A percentile compares a stretch with the other conserved stretches of the same genome.
Evolutionary conservation across 768 basidiomycete genomes (phyloP).

Genomic region (Termitomyces sp.): DNA sequence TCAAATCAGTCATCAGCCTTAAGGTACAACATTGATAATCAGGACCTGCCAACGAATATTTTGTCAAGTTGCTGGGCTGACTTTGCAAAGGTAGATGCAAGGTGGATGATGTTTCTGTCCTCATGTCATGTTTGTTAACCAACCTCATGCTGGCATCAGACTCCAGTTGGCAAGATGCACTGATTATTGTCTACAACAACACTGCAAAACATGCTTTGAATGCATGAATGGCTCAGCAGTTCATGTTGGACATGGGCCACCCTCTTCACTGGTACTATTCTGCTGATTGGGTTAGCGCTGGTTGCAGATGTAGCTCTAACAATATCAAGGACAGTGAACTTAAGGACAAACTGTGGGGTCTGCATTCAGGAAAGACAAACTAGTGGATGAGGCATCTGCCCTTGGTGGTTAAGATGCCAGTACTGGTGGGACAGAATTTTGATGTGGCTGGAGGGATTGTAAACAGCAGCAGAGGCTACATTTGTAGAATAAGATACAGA

Average conservation of each 20-base stretch:
- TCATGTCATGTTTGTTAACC: too few species aligned
- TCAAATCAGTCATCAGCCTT: too few species aligned
- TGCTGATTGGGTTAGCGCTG: neutral
- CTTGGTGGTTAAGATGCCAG: conserved; percentile 32
- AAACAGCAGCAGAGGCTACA: too few species aligned
- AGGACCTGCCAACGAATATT: too few species aligned
- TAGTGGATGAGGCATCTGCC: conserved; percentile 6
- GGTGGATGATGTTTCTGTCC: too few species aligned
- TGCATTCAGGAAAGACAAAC: conserved; percentile 8
- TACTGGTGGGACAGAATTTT: too few species aligned
- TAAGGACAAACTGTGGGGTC: neutral
- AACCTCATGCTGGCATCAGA: too few species aligned
- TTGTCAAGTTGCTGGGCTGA: too few species aligned
- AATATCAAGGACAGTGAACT: neutral
- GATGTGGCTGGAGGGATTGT: conserved; percentile 30
- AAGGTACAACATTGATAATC: too few species aligned
- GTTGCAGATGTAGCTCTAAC: neutral
- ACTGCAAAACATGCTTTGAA: conserved; percentile 13
- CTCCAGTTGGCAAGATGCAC: neutral
- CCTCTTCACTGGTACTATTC: conserved; percentile 18
- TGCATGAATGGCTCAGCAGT: neutral
- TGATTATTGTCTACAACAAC: conserved; percentile 10
- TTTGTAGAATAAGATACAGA: too few species aligned
- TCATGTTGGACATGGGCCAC: neutral
- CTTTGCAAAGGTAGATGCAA: too few species aligned